Evolutionary conservation across 179 eudicot species (phyloP), one percentile per base, ranked within the genome.

Genomic region (Heliamphora pulchella): DNA sequence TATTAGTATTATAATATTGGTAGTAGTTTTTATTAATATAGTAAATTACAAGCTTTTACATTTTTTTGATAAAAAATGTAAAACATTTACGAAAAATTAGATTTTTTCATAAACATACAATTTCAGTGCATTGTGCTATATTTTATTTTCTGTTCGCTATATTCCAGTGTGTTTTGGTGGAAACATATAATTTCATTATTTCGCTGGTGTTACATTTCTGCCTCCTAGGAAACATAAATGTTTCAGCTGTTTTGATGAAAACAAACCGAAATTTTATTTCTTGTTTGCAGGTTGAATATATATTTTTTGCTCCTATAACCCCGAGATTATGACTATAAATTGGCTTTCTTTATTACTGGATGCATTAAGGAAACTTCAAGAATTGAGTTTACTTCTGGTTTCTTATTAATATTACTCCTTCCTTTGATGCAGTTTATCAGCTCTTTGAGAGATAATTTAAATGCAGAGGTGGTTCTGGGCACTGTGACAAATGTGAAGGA

Each of bases 401-500:
- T 58, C 47, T 20, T 46, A 43, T 31, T 17, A 3, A 7, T 53
- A 41, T 51, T 83, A 64, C 54, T 0, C 50, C 17, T 59, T 1
- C 63, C 17, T 71, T 17, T 47, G 47, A 79, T 87, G 88, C 97
- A 96, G 99, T 96, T 96, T 69, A 89, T 96, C 76, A 92, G 86
- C 85, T 94, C 99, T 85, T 86, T 96, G 91, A 94, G 96, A 82
- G 99, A 96, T 86, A 96, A 96, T 87, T 85, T 96, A 83, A 96
- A 96, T 86, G 99, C 99, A 58, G 99, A 96, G 94, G 98, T 96
- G 71, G 96, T 95, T 76, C 75, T 96, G 86, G 99, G 99, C 69
- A 96, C 99, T 69, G 99, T 96, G 57, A 96, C 99, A 80, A 96
- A 96, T 89, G 98, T 96, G 81, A 96, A 96, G 91, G 99, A 96